These are phyloP conservation scores for Oryza officinalis DNA, from an alignment of 176 grass and related monocot species.

Conservation along the genomic window DNA sequence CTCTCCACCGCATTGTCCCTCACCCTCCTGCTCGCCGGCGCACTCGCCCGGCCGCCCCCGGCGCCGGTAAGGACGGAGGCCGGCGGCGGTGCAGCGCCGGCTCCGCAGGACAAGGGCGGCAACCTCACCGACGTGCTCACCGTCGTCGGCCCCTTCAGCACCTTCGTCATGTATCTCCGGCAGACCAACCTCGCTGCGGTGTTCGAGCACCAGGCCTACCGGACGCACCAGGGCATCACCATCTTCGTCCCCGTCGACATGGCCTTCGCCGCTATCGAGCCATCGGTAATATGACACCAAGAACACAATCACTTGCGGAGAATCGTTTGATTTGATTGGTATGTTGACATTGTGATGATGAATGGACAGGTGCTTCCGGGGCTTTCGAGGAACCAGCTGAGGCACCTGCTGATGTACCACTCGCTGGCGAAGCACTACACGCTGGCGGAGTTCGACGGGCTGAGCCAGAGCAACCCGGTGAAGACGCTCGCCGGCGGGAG, in stretches of 20 bases:
- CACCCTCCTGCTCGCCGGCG: slow-evolving; percentile 1
- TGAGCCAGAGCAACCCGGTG: slow-evolving; percentile 40
- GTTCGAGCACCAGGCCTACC: slow-evolving; percentile 51
- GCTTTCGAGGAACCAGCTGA: slow-evolving; percentile 25
- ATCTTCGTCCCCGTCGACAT: slow-evolving; percentile 44
- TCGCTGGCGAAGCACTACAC: slow-evolving; percentile 40
- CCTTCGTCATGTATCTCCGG: slow-evolving; percentile 51
- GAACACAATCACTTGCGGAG: too few species aligned
- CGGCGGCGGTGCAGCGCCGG: not conserved
- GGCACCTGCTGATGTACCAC: slow-evolving; percentile 51
- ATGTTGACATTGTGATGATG: not conserved
- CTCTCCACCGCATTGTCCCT: slow-evolving; percentile 11
- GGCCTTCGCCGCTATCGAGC: slow-evolving; percentile 45
- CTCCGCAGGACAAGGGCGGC: not conserved
- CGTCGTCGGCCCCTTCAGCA: slow-evolving; percentile 25
- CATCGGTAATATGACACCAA: slow-evolving; percentile 15
- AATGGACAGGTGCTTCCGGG: slow-evolving; percentile 16
- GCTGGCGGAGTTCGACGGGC: slow-evolving; percentile 27
- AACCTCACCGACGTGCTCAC: slow-evolving; percentile 44
- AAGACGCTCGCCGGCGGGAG: slow-evolving; percentile 38
- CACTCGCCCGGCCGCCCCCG: not conserved
- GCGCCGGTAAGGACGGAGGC: not conserved
- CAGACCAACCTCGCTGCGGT: slow-evolving; percentile 41
- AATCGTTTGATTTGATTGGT: not conserved
- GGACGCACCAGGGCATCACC: slow-evolving; percentile 49